Percentiles rank a stretch among this genome's conserved stretches.
Evolutionary conservation across 306 rosid genomes (phyloP).

Genomic region (Castanea crenata): DNA sequence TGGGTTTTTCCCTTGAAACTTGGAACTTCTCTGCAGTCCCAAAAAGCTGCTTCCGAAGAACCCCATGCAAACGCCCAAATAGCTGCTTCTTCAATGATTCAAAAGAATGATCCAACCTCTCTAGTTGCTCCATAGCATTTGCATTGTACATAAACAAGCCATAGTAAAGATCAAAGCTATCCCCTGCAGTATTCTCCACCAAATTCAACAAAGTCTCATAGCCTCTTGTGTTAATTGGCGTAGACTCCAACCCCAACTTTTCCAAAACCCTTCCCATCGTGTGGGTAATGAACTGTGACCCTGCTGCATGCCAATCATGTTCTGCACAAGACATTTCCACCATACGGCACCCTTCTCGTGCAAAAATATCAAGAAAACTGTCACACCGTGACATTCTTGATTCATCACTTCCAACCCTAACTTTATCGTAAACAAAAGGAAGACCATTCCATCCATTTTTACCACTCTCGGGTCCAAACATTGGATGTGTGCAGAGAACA

Average conservation of each 20-base stretch:
- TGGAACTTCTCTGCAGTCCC: constrained; percentile 37
- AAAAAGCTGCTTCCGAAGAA: constrained; percentile 52
- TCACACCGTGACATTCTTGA: constrained; percentile 61
- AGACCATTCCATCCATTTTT: constrained; percentile 77
- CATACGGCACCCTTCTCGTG: constrained; percentile 80
- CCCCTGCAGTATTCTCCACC: constrained; percentile 80
- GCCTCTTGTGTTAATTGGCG: constrained; percentile 81
- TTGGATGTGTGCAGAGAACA: constrained; percentile 88
- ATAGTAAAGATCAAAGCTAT: constrained; percentile 88
- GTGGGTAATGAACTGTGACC: constrained; percentile 87
- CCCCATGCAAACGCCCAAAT: constrained; percentile 61
- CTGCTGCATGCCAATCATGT: constrained; percentile 87
- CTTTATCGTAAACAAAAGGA: constrained; percentile 72
- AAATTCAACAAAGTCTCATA: constrained; percentile 75
- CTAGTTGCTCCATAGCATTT: constrained; percentile 80
- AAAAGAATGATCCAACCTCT: constrained; percentile 60
- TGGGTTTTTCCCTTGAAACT: constrained; percentile 26
- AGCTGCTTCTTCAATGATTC: constrained; percentile 75
- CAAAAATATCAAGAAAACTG: constrained; percentile 70
- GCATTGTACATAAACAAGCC: constrained; percentile 84
- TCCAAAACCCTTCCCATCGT: constrained; percentile 83
- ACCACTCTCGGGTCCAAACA: constrained; percentile 98
- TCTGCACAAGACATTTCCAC: constrained; percentile 93
- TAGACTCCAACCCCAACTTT: constrained; percentile 54
- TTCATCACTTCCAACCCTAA: constrained; percentile 55